phyloP scores from a whole-genome alignment of 305 asterid genomes.

The Andrographis paniculata region DNA sequence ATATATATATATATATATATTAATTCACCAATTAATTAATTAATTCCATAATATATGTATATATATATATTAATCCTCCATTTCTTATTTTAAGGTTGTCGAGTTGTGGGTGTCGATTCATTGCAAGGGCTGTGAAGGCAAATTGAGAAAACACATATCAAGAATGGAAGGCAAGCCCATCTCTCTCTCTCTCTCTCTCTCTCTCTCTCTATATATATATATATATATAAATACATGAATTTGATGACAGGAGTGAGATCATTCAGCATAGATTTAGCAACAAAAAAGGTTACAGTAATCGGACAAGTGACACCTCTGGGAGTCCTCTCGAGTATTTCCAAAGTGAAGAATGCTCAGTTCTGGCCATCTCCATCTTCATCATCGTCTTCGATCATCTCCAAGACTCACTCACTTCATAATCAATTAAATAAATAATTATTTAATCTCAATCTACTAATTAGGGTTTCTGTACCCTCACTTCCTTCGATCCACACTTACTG shows the following conservation, averaged over 20 bases:
- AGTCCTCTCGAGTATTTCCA: constrained; percentile 74
- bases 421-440: no score
- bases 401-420: constrained; percentile 21
- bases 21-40: no score
- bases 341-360: constrained; percentile 77
- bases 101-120: constrained; percentile 88
- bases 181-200: no score
- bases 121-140: constrained; percentile 95
- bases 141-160: constrained; percentile 72
- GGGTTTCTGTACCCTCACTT: no score
- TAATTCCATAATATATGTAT: not conserved
- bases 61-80: no score
- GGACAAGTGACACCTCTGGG: constrained; percentile 75
- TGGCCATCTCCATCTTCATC: constrained; percentile 39
- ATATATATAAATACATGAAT: no score
- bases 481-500: no score
- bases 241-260: constrained; percentile 63
- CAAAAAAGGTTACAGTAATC: constrained; percentile 63
- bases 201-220: no score
- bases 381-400: constrained; percentile 17
- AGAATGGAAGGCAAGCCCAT: constrained; percentile 69
- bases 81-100: constrained; percentile 44
- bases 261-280: constrained; percentile 60
- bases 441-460: no score
- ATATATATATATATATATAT: not conserved